Evolutionary conservation across 306 rosid genomes (phyloP), one percentile per base, ranked within the genome.

Genomic region (Vicia faba): DNA sequence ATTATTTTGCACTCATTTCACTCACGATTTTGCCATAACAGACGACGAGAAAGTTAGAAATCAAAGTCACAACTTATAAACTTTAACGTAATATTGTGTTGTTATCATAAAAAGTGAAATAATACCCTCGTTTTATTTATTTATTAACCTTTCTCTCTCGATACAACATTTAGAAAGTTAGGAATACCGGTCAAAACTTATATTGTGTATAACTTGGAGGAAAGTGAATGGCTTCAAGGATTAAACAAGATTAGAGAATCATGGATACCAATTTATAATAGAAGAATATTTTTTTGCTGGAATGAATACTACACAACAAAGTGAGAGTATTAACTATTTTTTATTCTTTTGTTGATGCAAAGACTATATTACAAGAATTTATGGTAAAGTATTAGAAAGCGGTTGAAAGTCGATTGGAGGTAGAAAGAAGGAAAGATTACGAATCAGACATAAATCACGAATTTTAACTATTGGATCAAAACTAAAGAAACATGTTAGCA

Each of bases 401-500:
- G 0, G 15, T 55, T 26, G 61, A 55, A 4, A 55, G 10, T 2
- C 9, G n/a, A 1, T 63, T 25, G 26, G 54, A 41, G 39, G 68
- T 8, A 25, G 20, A 63, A 19, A 38, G 13, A 20, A 19, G 2
- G 50, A 19, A 39, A 12, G 31, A 61, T 11, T 19, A 39, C 39
- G 38, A 63, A 43, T 43, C 25, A 11, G 23, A 8, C 54, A 62
- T 25, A 62, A 20, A 7, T 23, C 25, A 1, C 20, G 55, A 5
- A 25, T 8, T 43, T 64, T 64, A 9, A 44, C 25, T 25, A 11
- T 0, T 1, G 25, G 40, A 4, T 43, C 55, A 25, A 23, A 43
- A 43, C 69, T 64, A 25, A 55, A 44, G 23, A 40, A 43, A 25
- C 69, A 64, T n/a, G 25, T 12, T n/a, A n/a, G 8, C 26, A 7